These are phyloP conservation scores for Fonsecaea monophora DNA, from an alignment of 2,329 filamentous ascomycete species.

Conservation along the genomic window DNA sequence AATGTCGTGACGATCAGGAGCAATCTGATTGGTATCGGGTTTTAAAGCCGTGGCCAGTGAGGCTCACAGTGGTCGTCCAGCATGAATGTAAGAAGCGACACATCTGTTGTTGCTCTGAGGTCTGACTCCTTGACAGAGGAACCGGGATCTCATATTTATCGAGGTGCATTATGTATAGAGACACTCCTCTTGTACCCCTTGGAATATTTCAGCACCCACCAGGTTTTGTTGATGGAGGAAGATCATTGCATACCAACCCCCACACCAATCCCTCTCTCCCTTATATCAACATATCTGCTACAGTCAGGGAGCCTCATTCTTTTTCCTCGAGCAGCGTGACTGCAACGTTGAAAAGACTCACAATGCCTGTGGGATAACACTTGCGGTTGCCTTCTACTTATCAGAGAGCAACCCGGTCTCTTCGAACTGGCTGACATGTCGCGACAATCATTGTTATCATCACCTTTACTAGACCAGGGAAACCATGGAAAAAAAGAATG, in stretches of 20 bases:
- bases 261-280: neutral
- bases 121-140: neutral
- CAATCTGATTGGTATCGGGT: slow-evolving; percentile 1
- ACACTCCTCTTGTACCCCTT: neutral
- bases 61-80: neutral
- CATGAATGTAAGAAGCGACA: neutral
- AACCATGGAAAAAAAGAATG: neutral
- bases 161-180: neutral
- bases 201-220: neutral
- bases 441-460: neutral
- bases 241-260: neutral
- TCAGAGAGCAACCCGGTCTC: neutral
- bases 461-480: neutral
- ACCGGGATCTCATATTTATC: neutral
- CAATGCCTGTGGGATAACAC: neutral
- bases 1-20: slow-evolving; percentile 17
- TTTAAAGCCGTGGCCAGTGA: too few species aligned
- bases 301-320: neutral
- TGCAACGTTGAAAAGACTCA: neutral
- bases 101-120: neutral
- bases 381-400: neutral
- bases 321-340: neutral
- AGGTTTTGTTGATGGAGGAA: neutral
- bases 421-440: neutral
- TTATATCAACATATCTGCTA: neutral